Evolutionary conservation across 495 filamentous ascomycete species (phyloP).

Genomic region (Aspergillus kassunensis): DNA sequence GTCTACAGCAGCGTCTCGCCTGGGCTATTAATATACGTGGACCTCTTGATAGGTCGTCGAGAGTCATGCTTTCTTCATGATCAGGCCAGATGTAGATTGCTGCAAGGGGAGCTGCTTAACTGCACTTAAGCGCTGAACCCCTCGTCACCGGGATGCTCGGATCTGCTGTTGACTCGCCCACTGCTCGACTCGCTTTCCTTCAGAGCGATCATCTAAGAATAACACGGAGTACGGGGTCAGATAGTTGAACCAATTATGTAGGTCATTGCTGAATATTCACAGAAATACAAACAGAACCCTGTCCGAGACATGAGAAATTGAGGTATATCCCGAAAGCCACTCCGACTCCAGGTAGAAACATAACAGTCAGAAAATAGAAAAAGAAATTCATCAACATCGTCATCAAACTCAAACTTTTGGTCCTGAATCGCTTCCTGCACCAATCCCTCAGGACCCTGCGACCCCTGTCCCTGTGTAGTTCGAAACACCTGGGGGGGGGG

Average conservation of each 20-base stretch:
- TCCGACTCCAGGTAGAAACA: slow-evolving; percentile 12
- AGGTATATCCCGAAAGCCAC: slow-evolving; percentile 19
- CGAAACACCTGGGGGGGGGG: slow-evolving; percentile 3
- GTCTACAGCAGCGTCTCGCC: slow-evolving; percentile 9
- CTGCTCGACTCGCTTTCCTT: neutral
- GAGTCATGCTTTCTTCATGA: neutral
- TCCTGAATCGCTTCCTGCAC: slow-evolving; percentile 7
- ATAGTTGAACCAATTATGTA: slow-evolving; percentile 1
- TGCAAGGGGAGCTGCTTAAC: neutral
- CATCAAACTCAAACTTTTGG: slow-evolving; percentile 19
- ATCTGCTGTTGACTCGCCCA: neutral
- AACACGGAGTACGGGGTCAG: neutral
- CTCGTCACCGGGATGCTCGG: slow-evolving; percentile 1
- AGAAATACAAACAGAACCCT: slow-evolving; percentile 5
- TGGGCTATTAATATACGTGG: slow-evolving; percentile 8
- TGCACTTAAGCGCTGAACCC: neutral
- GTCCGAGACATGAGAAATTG: slow-evolving; percentile 7
- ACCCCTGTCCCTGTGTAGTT: neutral
- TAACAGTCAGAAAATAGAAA: neutral
- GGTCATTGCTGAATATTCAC: neutral
- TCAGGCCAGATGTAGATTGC: neutral
- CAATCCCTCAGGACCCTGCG: slow-evolving; percentile 1
- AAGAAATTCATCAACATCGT: slow-evolving; percentile 10
- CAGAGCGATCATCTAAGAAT: slow-evolving; percentile 1
- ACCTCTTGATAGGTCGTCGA: neutral